These are phyloP conservation scores for Rutstroemia sp. DNA, from an alignment of 2,329 filamentous ascomycete species.

Conservation along the genomic window DNA sequence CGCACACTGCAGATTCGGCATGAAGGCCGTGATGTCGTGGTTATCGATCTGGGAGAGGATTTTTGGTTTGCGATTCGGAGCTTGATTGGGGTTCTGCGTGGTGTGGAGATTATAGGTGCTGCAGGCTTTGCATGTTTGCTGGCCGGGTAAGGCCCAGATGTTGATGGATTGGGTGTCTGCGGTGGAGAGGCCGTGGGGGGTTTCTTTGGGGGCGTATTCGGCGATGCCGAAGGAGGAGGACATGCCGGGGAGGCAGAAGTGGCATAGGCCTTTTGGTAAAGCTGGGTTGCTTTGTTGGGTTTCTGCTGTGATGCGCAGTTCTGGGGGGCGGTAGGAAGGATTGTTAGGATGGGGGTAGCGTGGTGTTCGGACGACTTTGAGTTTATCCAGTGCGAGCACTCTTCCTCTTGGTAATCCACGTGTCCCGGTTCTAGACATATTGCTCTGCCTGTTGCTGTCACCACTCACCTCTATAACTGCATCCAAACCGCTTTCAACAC, in stretches of 20 bases:
- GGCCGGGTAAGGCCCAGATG: neutral
- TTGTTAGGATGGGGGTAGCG: no score
- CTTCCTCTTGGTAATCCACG: no score
- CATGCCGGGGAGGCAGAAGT: neutral
- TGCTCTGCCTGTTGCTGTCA: no score
- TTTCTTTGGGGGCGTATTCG: neutral
- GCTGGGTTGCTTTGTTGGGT: neutral
- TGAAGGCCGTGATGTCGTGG: neutral
- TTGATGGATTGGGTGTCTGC: neutral
- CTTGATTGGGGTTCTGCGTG: no score
- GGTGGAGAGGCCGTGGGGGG: neutral
- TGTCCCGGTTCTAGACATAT: no score
- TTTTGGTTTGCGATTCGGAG: neutral
- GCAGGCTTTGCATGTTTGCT: no score
- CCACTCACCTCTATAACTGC: no score
- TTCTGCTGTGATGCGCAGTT: neutral
- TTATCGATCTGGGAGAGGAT: neutral
- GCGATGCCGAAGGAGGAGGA: neutral
- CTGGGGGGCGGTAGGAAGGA: no score
- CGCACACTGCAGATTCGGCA: constrained; percentile 3
- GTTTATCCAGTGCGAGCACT: no score
- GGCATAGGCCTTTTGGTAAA: neutral
- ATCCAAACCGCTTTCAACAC: no score
- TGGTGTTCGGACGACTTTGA: no score
- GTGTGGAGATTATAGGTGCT: no score